phyloP scores from a whole-genome alignment of 2,329 filamentous ascomycete species.

The Colletotrichum kahawae region DNA sequence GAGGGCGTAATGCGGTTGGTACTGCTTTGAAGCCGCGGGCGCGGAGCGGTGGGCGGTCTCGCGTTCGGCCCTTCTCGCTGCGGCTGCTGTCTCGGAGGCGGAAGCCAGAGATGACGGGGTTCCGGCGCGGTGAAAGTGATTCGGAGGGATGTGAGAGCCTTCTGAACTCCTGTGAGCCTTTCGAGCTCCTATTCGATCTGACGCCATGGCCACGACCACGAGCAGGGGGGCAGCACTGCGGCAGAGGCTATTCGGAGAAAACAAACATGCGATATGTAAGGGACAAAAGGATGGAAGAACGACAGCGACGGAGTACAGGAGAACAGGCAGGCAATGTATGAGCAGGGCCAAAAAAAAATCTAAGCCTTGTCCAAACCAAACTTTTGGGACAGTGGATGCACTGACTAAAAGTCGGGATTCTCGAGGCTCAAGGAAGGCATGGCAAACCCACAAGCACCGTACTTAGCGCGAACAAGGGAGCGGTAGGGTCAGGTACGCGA shows the following conservation, averaged over 20 bases:
- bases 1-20: constrained; percentile 20
- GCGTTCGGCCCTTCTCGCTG: constrained; percentile 17
- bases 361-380: constrained; percentile 9
- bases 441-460: constrained; percentile 17
- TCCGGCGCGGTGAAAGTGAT: neutral
- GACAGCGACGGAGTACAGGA: neutral
- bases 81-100: constrained; percentile 2
- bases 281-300: neutral
- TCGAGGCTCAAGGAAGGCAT: constrained; percentile 20
- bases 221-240: neutral
- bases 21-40: constrained; percentile 20
- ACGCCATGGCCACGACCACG: constrained; percentile 23
- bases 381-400: constrained; percentile 21
- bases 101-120: neutral
- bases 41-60: constrained; percentile 24
- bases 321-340: neutral
- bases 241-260: neutral
- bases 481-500: neutral
- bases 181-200: constrained; percentile 20
- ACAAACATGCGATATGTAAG: neutral
- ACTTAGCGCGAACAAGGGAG: constrained; percentile 12
- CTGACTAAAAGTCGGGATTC: constrained; percentile 21
- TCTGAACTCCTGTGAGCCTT: constrained; percentile 26
- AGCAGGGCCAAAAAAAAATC: neutral
- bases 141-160: constrained; percentile 20